Conservation (phyloP, 1,284 basidiomycete genomes). For the Termitomyces sp. region DNA sequence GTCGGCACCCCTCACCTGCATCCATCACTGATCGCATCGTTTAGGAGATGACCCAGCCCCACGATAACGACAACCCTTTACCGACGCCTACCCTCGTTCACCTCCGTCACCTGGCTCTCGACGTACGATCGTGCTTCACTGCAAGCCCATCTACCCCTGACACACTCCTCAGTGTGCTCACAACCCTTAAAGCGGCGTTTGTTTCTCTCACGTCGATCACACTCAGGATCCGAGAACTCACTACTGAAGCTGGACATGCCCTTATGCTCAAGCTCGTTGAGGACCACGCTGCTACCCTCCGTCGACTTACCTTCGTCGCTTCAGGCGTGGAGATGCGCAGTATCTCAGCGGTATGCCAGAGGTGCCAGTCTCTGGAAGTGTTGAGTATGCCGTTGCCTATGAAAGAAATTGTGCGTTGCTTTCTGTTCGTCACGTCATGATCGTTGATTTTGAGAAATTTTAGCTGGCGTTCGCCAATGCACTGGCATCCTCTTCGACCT, state of each 20-base stretch:
- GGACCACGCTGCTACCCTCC: constrained; percentile 39
- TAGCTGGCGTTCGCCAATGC: constrained; percentile 30
- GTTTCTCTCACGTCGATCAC: constrained; percentile 42
- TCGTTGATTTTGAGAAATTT: neutral
- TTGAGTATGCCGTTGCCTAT: constrained; percentile 46
- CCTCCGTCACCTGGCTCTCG: constrained; percentile 51
- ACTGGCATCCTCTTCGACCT: constrained; percentile 32
- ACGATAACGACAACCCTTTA: constrained; percentile 21
- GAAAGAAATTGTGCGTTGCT: constrained; percentile 42
- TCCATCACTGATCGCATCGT: constrained; percentile 1
- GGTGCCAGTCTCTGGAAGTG: constrained; percentile 42
- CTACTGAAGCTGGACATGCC: constrained; percentile 29
- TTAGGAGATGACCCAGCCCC: constrained; percentile 37
- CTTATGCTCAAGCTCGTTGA: constrained; percentile 42
- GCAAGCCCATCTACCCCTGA: constrained; percentile 28
- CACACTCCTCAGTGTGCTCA: constrained; percentile 33
- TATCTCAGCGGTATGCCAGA: constrained; percentile 36
- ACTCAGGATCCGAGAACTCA: constrained; percentile 44
- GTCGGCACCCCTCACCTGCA: constrained; percentile 14
- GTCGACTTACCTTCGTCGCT: constrained; percentile 42
- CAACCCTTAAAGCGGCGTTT: constrained; percentile 32
- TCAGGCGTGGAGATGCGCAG: constrained; percentile 36
- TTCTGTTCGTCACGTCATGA: constrained; percentile 3
- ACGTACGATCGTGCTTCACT: constrained; percentile 34
- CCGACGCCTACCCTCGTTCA: constrained; percentile 35